Conservation (phyloP, 495 filamentous ascomycete species). For the Trichodelitschia bisporula region DNA sequence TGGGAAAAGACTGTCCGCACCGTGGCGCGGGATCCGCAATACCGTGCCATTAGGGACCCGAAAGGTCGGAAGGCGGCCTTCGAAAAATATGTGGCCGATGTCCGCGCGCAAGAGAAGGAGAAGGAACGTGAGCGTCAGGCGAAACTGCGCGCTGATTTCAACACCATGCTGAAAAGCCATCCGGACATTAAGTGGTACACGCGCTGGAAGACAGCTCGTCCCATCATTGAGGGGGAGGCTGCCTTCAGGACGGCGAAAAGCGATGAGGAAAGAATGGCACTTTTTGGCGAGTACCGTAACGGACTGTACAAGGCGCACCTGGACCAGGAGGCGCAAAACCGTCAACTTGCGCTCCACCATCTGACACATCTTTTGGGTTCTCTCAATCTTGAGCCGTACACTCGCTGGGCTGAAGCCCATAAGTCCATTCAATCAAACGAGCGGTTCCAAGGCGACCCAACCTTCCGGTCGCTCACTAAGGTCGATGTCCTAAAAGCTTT, state of each 20-base stretch:
- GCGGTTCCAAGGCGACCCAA: constrained; percentile 60
- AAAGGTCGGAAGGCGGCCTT: constrained; percentile 79
- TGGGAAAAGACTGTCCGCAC: constrained; percentile 80
- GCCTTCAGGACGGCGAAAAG: constrained; percentile 80
- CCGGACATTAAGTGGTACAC: constrained; percentile 96
- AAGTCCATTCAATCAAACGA: constrained; percentile 54
- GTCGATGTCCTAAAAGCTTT: constrained; percentile 82
- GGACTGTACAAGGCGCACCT: constrained; percentile 57
- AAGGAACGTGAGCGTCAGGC: constrained; percentile 82
- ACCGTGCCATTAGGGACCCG: constrained; percentile 80
- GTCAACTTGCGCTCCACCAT: constrained; percentile 69
- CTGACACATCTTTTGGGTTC: constrained; percentile 60
- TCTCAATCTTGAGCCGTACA: constrained; percentile 74
- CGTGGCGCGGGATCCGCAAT: constrained; percentile 84
- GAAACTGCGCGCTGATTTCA: constrained; percentile 84
- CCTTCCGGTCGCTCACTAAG: constrained; percentile 69
- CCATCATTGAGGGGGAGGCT: constrained; percentile 85
- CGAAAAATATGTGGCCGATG: constrained; percentile 83
- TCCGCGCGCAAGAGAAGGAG: constrained; percentile 81
- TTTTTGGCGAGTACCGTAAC: constrained; percentile 83
- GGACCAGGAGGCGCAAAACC: constrained; percentile 43
- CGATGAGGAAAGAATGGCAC: constrained; percentile 68
- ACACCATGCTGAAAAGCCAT: constrained; percentile 85
- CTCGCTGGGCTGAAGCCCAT: constrained; percentile 82
- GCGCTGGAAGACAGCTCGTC: constrained; percentile 87